A percentile compares a stretch with the other conserved stretches of the same genome.
Evolutionary conservation across 768 basidiomycete species (phyloP).

Genomic region (Boletellus ananas): DNA sequence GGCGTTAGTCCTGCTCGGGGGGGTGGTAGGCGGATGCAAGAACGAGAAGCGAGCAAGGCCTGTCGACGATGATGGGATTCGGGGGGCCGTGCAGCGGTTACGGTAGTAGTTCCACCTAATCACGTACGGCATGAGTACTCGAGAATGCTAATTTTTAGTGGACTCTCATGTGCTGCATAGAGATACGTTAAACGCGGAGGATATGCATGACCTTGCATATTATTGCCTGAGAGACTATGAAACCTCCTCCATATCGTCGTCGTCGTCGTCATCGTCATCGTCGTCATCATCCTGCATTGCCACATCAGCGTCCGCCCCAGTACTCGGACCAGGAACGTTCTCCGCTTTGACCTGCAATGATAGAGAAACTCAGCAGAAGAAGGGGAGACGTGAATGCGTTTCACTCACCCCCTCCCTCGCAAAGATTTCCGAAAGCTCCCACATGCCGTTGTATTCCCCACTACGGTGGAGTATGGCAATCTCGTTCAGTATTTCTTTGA

Average conservation of each 20-base stretch:
- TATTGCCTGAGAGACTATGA: conserved; percentile 35
- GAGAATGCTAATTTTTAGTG: no score
- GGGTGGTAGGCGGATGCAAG: no score
- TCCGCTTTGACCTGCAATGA: conserved; percentile 41
- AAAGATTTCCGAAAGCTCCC: conserved; percentile 75
- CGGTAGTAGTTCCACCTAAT: no score
- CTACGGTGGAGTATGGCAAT: conserved; percentile 74
- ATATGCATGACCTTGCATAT: not conserved
- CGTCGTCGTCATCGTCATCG: conserved; percentile 43
- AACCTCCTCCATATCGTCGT: conserved; percentile 70
- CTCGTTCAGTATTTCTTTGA: conserved; percentile 77
- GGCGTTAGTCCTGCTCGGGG: no score
- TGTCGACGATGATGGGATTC: no score
- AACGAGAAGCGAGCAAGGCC: no score
- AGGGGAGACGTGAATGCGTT: not conserved
- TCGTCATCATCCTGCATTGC: conserved; percentile 44
- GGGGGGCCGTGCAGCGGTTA: no score
- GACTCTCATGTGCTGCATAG: not conserved
- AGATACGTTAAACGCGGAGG: not conserved
- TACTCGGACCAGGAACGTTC: conserved; percentile 40
- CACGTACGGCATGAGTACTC: no score
- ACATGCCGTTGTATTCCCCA: conserved; percentile 77
- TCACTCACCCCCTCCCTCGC: conserved; percentile 56
- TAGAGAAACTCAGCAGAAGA: conserved; percentile 3
- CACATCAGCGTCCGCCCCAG: conserved; percentile 20